A percentile compares a stretch with the other conserved stretches of the same genome.
Conservation (phyloP, 495 filamentous ascomycete species). For the Neurospora sp. region DNA sequence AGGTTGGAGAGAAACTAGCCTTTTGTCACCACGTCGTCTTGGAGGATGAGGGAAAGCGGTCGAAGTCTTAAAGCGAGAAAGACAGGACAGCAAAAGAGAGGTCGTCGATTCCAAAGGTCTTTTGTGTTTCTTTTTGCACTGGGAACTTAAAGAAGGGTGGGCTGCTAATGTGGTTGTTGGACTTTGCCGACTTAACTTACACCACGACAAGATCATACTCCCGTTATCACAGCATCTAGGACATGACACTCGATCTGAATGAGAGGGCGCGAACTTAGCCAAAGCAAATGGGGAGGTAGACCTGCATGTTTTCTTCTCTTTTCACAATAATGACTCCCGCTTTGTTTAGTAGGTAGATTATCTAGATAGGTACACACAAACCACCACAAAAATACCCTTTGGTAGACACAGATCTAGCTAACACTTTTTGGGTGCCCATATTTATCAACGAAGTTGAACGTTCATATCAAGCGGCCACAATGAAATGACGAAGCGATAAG, state of each 20-base stretch:
- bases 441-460: not conserved
- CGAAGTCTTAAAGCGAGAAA: conserved; percentile 10
- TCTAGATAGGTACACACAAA: not conserved
- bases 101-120: conserved; percentile 6
- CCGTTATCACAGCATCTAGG: not conserved
- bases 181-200: not conserved
- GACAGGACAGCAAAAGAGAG: conserved; percentile 6
- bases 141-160: not conserved
- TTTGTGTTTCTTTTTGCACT: not conserved
- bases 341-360: not conserved
- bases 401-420: not conserved
- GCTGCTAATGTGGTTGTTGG: not conserved
- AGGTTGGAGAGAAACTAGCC: not conserved
- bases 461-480: not conserved
- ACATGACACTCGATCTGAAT: not conserved
- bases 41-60: not conserved
- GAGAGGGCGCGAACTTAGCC: not conserved
- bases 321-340: not conserved
- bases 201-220: not conserved
- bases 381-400: not conserved
- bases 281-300: not conserved
- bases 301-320: not conserved
- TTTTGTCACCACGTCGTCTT: not conserved
- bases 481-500: not conserved
- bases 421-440: not conserved